Base-by-base conservation (phyloP, 768 basidiomycete genomes). In the Lentinula detonsa region DNA sequence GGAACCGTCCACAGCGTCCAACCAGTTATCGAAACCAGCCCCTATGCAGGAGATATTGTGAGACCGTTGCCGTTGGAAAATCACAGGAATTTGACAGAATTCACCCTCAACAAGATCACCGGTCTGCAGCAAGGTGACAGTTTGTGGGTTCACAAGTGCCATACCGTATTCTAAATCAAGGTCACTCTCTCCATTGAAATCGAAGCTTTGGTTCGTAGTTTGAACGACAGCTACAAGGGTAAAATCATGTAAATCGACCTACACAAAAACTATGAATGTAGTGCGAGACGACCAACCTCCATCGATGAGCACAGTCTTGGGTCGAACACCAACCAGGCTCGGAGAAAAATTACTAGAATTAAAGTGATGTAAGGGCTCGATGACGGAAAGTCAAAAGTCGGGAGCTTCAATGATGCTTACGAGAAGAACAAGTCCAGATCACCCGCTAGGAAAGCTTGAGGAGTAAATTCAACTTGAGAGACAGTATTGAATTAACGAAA, bases 91-190 rank as follows among this genome's bases (percentile, higher is more conserved):
- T 18, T 33, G 48, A 37, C 28, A n/a, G 5, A 31, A 46, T 66
- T 15, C 18, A 75, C 76, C 73, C 68, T 71, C 59, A 15, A 70
- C 55, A 13, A 69, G 34, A 64, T 79, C 77, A 39, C 78, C 78
- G 11, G 76, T 70, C 65, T 79, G 76, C 23, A 75, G 73, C 40
- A 79, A 60, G n/a, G 70, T 73, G 28, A 80, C 48, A 0, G 68
- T 66, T 64, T 76, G 78, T 40, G 66, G 70, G 11, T 65, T 62
- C 0, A 72, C 74, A 54, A 83, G 72, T 8, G 69, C 65, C 78
- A 83, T 79, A 11, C 67, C 74, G 62, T 80, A 83, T 66, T 81
- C 67, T 2, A 81, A 69, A 65, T 84, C 82, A 5, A 83, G 73
- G 64, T 76, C 63, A 33, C 78, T 77, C 62, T 83, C 83, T 28